Evolutionary conservation across 345 rosid species (phyloP).

Genomic region (Raphanus sativus): DNA sequence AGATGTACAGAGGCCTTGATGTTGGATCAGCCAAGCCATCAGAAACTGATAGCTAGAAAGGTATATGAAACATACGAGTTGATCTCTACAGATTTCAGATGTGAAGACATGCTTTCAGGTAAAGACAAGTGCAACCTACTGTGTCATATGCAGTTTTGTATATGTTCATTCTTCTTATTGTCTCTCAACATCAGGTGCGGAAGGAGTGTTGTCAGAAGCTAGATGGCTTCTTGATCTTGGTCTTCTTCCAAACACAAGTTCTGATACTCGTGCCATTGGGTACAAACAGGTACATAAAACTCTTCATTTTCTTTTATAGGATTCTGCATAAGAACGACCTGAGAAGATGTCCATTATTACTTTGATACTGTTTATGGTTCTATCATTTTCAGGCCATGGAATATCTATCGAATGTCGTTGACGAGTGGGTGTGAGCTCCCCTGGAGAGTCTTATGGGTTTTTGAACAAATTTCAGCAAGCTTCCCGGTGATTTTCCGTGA

Average conservation of each 20-base stretch:
- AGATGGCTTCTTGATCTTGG: slow-evolving; percentile 81
- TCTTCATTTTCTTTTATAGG: not conserved
- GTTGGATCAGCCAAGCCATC: slow-evolving; percentile 38
- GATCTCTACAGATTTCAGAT: slow-evolving; percentile 83
- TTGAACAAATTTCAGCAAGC: slow-evolving; percentile 79
- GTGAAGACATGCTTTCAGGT: slow-evolving; percentile 95
- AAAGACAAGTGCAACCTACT: slow-evolving; percentile 3
- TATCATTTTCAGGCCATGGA: slow-evolving; percentile 71
- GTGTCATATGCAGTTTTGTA: not conserved
- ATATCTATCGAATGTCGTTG: slow-evolving; percentile 60
- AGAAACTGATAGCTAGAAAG: slow-evolving; percentile 42
- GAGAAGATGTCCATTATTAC: not conserved
- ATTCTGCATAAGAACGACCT: not conserved
- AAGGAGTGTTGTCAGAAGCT: slow-evolving; percentile 79
- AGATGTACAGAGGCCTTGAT: slow-evolving; percentile 90
- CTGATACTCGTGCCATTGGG: slow-evolving; percentile 94
- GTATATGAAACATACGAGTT: slow-evolving; percentile 41
- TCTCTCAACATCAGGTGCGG: slow-evolving; percentile 40
- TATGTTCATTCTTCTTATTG: not conserved
- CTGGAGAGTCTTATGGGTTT: too few species aligned
- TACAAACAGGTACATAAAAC: slow-evolving; percentile 65
- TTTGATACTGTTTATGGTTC: slow-evolving; percentile 7
- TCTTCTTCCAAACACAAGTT: slow-evolving; percentile 75
- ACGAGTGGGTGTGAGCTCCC: slow-evolving; percentile 62
- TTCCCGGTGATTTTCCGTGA: slow-evolving; percentile 55